Conservation (phyloP, 1,284 basidiomycete genomes). For the Sanghuangporus sanghuang region DNA sequence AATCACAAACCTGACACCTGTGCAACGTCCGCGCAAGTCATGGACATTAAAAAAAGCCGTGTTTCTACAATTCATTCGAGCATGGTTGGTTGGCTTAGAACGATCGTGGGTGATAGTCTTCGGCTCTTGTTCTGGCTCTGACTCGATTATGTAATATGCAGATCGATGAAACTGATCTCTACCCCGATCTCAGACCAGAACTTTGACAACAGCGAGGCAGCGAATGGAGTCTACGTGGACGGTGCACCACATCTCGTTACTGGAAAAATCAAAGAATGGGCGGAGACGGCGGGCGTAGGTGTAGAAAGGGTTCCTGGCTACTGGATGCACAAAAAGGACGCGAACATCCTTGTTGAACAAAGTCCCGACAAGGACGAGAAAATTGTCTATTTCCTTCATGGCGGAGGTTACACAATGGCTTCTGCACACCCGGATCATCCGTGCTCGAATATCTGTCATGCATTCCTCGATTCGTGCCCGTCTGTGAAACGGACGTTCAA, state of each 20-base stretch:
- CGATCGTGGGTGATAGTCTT: background rate
- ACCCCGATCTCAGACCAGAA: background rate
- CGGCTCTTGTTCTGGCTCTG: too few species aligned
- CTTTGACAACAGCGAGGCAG: slow-evolving; percentile 8
- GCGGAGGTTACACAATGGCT: slow-evolving; percentile 39
- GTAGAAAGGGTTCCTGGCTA: slow-evolving; percentile 48
- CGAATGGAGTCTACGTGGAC: slow-evolving; percentile 33
- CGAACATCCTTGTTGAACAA: slow-evolving; percentile 28
- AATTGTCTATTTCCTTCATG: slow-evolving; percentile 47
- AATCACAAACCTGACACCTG: slow-evolving; percentile 1
- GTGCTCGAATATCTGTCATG: slow-evolving; percentile 24
- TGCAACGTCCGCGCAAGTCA: slow-evolving; percentile 4
- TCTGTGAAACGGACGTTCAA: slow-evolving; percentile 28
- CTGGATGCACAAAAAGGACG: slow-evolving; percentile 32
- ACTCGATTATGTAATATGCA: background rate
- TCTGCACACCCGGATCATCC: slow-evolving; percentile 39
- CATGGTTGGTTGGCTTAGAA: background rate
- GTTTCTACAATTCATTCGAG: background rate
- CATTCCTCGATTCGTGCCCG: slow-evolving; percentile 19
- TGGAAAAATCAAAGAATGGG: slow-evolving; percentile 42
- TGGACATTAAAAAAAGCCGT: slow-evolving; percentile 3
- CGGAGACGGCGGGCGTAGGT: slow-evolving; percentile 34
- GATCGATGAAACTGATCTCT: background rate
- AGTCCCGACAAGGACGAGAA: slow-evolving; percentile 30
- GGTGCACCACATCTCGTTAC: slow-evolving; percentile 47